A percentile compares a stretch with the other conserved stretches of the same genome.
Conservation (phyloP, 75 land plant genomes). For the Gnetum montanum region DNA sequence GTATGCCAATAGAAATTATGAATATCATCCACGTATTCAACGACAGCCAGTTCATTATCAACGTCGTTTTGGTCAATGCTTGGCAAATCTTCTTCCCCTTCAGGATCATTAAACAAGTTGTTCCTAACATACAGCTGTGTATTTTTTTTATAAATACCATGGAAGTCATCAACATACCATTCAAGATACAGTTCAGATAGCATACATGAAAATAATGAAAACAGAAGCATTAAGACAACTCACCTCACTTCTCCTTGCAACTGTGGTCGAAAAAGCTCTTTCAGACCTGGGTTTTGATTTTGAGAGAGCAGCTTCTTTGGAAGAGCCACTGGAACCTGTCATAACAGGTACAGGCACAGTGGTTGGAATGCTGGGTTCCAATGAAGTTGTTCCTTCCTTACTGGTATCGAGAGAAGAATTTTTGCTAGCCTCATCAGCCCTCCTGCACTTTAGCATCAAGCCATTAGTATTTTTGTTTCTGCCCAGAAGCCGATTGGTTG, state of each 20-base stretch:
- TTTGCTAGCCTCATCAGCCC: no score
- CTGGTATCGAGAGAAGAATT: no score
- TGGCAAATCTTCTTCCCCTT: conserved; percentile 31
- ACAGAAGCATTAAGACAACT: background rate
- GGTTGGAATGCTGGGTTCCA: no score
- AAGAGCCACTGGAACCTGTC: no score
- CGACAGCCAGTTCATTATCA: conserved; percentile 51
- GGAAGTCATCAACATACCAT: no score
- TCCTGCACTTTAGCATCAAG: no score
- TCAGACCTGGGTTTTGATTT: background rate
- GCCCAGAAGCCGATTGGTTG: background rate
- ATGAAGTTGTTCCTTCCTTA: no score
- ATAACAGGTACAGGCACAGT: no score
- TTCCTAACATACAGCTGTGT: conserved; percentile 3
- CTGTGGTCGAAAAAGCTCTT: conserved; percentile 15
- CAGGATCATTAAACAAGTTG: background rate
- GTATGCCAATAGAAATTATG: conserved; percentile 55
- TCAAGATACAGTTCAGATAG: no score
- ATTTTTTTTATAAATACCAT: no score
- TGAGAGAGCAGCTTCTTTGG: no score
- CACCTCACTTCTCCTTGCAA: conserved; percentile 41
- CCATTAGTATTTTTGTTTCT: background rate
- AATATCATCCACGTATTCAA: conserved; percentile 69
- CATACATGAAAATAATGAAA: no score
- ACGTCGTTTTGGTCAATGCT: conserved; percentile 51